Percentiles rank a stretch among this genome's conserved stretches.
Evolutionary conservation across 306 rosid genomes (phyloP).

Genomic region (Citrullus mucosospermus): DNA sequence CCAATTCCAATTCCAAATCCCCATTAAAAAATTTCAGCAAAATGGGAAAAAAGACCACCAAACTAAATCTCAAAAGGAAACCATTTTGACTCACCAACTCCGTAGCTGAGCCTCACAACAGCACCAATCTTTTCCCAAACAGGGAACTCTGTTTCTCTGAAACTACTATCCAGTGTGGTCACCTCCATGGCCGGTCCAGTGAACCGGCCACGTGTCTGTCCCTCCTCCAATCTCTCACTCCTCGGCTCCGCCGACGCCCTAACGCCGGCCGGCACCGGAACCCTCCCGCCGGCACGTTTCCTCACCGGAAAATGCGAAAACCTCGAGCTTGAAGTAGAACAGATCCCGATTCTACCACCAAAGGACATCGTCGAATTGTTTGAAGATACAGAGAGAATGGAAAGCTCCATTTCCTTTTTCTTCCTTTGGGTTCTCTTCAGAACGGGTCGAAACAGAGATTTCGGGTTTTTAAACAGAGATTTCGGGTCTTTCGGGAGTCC

Average conservation of each 20-base stretch:
- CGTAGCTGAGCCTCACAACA: slow-evolving; percentile 79
- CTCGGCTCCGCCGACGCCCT: slow-evolving; percentile 63
- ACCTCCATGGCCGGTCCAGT: slow-evolving; percentile 68
- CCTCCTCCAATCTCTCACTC: slow-evolving; percentile 38
- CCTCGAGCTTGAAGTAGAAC: slow-evolving; percentile 28
- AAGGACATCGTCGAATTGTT: slow-evolving; percentile 31
- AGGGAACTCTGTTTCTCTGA: slow-evolving; percentile 64
- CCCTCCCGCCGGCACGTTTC: slow-evolving; percentile 25
- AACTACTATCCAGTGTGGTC: slow-evolving; percentile 45
- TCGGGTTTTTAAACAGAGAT: slow-evolving; percentile 2
- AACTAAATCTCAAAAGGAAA: background rate
- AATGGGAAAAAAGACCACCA: background rate
- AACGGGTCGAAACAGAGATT: background rate
- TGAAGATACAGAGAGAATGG: slow-evolving; percentile 21
- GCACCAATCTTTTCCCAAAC: slow-evolving; percentile 95
- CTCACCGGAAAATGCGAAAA: slow-evolving; percentile 26
- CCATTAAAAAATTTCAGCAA: background rate
- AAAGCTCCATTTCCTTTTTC: slow-evolving; percentile 16
- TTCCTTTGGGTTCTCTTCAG: background rate
- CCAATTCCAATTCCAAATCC: background rate
- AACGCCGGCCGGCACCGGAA: slow-evolving; percentile 14
- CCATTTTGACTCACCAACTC: slow-evolving; percentile 48
- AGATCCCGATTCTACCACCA: slow-evolving; percentile 18
- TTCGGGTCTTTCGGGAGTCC: background rate
- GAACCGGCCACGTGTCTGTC: slow-evolving; percentile 35